phyloP scores from a whole-genome alignment of 371 early-diverging fungal genomes.

The Mucor piriformis region DNA sequence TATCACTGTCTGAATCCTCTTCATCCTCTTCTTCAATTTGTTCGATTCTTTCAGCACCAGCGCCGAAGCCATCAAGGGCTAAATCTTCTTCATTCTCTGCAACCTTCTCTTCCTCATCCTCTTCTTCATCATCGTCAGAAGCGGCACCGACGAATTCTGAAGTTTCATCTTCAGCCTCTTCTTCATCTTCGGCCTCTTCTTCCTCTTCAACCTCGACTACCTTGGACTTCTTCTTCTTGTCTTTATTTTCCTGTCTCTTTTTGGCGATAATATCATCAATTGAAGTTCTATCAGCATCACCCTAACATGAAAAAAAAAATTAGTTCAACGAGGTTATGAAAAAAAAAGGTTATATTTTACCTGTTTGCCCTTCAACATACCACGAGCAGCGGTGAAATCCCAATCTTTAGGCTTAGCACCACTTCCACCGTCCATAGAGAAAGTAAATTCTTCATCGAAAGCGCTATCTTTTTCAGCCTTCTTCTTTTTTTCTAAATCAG shows the following conservation, averaged over 20 bases:
- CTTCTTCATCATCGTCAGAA: constrained; percentile 35
- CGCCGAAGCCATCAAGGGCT: constrained; percentile 63
- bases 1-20: constrained; percentile 29
- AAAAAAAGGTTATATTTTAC: constrained; percentile 22
- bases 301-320: constrained; percentile 7
- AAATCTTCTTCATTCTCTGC: constrained; percentile 51
- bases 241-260: constrained; percentile 51
- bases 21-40: constrained; percentile 46
- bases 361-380: constrained; percentile 65
- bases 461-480: constrained; percentile 40
- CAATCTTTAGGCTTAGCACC: constrained; percentile 55
- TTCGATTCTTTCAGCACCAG: constrained; percentile 51
- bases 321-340: neutral
- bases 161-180: constrained; percentile 35
- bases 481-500: constrained; percentile 34
- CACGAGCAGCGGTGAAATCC: constrained; percentile 85
- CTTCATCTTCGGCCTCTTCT: constrained; percentile 32
- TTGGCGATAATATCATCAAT: constrained; percentile 77
- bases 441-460: constrained; percentile 73
- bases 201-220: constrained; percentile 36
- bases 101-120: constrained; percentile 22
- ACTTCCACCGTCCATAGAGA: constrained; percentile 74
- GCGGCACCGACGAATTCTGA: constrained; percentile 16
- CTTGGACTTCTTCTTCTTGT: constrained; percentile 44
- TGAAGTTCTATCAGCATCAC: constrained; percentile 37